Evolutionary conservation across 2,329 filamentous ascomycete species (phyloP), one percentile per base, ranked within the genome.

Genomic region (Parascedosporium putredinis): DNA sequence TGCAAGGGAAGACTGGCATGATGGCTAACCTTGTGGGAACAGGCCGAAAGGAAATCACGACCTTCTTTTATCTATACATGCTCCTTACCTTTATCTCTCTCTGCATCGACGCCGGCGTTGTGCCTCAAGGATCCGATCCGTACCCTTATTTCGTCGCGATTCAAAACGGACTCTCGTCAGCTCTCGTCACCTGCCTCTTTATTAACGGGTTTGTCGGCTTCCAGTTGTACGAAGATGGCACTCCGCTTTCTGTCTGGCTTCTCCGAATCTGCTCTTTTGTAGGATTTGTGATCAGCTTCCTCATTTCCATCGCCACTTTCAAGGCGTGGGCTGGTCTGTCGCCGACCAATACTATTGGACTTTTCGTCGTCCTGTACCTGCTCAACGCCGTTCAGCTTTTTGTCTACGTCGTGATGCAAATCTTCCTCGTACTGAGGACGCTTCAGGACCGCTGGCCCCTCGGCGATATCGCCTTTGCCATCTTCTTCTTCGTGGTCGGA

Each of bases 191-290:
- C 23, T 94, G 86, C 64, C 74, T 98, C 50, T 72, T 97, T 59
- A 90, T 98, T 73, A 97, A 97, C 66, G 93, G 93, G 40, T 98
- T 98, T 62, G 91, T 98, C 49, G 93, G 93, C 29, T 98, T 98
- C 68, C 93, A 97, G 68, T 75, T 98, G 10, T 98, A 98, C 66
- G 93, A 98, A 67, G 93, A 98, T 60, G 93, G 93, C 47, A 98
- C 93, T 1, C 84, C 85, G 2, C 72, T 97, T 36, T 96, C 90
- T 0, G 83, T 98, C 40, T 98, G 93, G 93, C 81, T 96, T 58
- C 72, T 98, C 54, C 83, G 91, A 49, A 69, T 87, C 25, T 83
- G 80, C 62, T 95, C 88, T 2, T 68, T 85, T 14, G 78, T 74
- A 55, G 91, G 94, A 70, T 97, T 96, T 68, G 71, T 84, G 55